Conservation (phyloP, 441 rosid genomes). For the Pelargonium fulgidum region DNA sequence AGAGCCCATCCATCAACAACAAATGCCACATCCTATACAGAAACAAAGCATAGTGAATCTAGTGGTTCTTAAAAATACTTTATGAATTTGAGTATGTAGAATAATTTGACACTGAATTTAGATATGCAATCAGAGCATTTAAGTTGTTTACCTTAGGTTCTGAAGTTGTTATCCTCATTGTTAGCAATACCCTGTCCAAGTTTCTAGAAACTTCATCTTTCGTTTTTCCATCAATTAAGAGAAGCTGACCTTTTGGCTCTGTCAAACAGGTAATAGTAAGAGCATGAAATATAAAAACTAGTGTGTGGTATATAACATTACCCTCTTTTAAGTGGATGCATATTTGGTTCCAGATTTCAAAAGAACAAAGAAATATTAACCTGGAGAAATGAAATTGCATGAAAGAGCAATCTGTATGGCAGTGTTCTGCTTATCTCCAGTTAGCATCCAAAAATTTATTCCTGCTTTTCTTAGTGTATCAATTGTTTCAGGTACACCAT, state of each 20-base stretch:
- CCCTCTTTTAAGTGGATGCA: not conserved
- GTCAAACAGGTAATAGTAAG: constrained; percentile 21
- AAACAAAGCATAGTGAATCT: not conserved
- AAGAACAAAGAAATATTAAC: constrained; percentile 21
- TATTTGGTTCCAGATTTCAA: not conserved
- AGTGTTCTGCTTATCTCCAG: constrained; percentile 76
- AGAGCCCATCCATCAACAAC: constrained; percentile 99
- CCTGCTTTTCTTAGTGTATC: constrained; percentile 71
- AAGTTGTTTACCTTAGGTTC: constrained; percentile 72
- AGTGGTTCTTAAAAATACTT: not conserved
- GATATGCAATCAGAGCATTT: not conserved
- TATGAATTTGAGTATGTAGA: constrained; percentile 12
- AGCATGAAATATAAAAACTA: not conserved
- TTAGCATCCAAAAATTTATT: constrained; percentile 80
- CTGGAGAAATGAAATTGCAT: constrained; percentile 73
- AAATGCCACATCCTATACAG: constrained; percentile 79
- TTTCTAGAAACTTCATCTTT: constrained; percentile 80
- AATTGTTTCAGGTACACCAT: constrained; percentile 81
- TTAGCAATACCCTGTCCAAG: constrained; percentile 92
- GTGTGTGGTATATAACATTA: not conserved
- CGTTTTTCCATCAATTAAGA: constrained; percentile 86
- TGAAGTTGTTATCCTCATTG: constrained; percentile 85
- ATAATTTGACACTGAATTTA: not conserved
- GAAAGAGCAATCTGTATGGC: constrained; percentile 77
- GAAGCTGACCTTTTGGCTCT: constrained; percentile 99